A percentile compares a stretch with the other conserved stretches of the same genome.
These are phyloP conservation scores for Dioscorea zingiberensis DNA, from an alignment of 106 monocot genomes.

Conservation along the genomic window DNA sequence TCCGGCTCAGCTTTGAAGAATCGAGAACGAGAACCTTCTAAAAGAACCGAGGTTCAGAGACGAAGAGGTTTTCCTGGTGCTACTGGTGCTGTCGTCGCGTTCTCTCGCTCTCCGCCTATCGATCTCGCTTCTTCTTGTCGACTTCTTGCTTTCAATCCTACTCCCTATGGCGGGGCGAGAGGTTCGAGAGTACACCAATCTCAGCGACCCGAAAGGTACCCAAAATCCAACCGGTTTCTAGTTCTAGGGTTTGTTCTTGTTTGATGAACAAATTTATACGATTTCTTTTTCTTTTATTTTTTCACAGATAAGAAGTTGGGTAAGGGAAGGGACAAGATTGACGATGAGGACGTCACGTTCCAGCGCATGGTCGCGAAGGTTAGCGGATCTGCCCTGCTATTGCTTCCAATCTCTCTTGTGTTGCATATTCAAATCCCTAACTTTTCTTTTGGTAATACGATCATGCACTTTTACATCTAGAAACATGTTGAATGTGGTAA, in stretches of 20 bases:
- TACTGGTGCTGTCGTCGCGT: no score
- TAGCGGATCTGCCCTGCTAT: conserved; percentile 44
- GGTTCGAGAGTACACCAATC: conserved; percentile 77
- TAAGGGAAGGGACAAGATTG: conserved; percentile 76
- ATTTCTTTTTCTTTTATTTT: neutral
- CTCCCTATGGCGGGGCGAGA: conserved; percentile 54
- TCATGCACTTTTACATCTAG: no score
- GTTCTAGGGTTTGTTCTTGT: neutral
- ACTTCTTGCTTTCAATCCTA: no score
- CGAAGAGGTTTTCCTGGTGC: no score
- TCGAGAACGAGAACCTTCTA: no score
- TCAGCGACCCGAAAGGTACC: conserved; percentile 68
- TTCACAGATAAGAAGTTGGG: conserved; percentile 59
- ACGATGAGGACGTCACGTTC: conserved; percentile 75
- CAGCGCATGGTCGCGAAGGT: conserved; percentile 83
- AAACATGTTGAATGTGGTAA: no score
- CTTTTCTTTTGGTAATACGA: no score
- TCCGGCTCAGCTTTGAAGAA: no score
- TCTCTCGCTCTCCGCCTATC: no score
- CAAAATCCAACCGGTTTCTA: neutral
- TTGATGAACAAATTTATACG: neutral
- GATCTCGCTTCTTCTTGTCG: no score
- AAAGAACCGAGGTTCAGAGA: no score
- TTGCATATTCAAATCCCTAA: neutral
- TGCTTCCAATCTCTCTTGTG: neutral